Evolutionary conservation across 257 asterid genomes (phyloP).

Genomic region (Solanum dulcamara): DNA sequence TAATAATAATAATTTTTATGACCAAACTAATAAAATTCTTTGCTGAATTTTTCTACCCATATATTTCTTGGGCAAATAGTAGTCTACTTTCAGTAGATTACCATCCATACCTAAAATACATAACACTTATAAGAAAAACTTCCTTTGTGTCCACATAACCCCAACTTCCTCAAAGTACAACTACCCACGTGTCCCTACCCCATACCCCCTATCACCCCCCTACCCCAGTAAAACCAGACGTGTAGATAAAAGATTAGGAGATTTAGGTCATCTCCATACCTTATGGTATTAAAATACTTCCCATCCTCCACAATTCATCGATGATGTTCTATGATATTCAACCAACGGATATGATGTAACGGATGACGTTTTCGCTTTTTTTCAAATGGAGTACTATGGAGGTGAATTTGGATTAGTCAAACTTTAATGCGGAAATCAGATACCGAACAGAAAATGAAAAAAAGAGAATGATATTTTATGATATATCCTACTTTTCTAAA

Average conservation of each 20-base stretch:
- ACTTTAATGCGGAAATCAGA: too few species aligned
- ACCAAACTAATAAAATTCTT: not conserved
- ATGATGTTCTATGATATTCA: not conserved
- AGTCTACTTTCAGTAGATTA: slow-evolving; percentile 11
- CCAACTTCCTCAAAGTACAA: not conserved
- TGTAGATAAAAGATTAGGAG: slow-evolving; percentile 50
- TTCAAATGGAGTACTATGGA: too few species aligned
- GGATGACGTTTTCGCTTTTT: too few species aligned
- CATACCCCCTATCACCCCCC: not conserved
- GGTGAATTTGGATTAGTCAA: too few species aligned
- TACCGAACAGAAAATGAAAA: too few species aligned
- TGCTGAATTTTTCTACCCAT: not conserved
- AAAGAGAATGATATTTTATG: too few species aligned
- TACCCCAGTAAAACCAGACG: slow-evolving; percentile 15
- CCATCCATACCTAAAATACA: slow-evolving; percentile 24
- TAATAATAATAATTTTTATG: too few species aligned
- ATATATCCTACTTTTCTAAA: too few species aligned
- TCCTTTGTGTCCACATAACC: not conserved
- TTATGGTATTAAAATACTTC: not conserved
- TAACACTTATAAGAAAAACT: not conserved
- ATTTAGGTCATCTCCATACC: slow-evolving; percentile 35
- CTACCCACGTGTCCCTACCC: not conserved
- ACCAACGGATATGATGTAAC: too few species aligned
- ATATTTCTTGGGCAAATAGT: not conserved
- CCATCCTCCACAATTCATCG: not conserved